Evolutionary conservation across 345 rosid genomes (phyloP).

Genomic region (Xanthoceras sorbifolium): DNA sequence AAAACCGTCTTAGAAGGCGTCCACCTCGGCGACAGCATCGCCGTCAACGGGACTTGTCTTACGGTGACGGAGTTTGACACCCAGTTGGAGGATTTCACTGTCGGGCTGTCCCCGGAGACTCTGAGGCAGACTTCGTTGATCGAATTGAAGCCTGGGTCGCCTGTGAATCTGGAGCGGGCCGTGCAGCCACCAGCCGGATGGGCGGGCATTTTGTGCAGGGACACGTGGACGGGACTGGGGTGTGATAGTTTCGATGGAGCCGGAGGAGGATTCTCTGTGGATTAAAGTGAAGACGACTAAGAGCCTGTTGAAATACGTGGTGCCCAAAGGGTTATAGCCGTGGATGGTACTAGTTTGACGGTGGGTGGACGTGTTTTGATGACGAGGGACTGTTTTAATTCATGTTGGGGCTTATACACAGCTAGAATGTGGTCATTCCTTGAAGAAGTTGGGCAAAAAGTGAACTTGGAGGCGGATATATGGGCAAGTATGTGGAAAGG

Average conservation of each 20-base stretch:
- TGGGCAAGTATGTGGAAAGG: slow-evolving; percentile 94
- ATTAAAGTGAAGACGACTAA: slow-evolving; percentile 65
- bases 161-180: slow-evolving; percentile 85
- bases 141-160: slow-evolving; percentile 64
- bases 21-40: slow-evolving; percentile 76
- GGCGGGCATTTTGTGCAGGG: slow-evolving; percentile 99
- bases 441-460: slow-evolving; percentile 77
- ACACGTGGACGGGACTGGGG: slow-evolving; percentile 90
- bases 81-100: slow-evolving; percentile 51
- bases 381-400: slow-evolving; percentile 73
- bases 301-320: slow-evolving; percentile 59
- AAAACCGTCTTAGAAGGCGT: slow-evolving; percentile 61
- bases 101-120: slow-evolving; percentile 76
- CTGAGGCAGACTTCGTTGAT: slow-evolving; percentile 67
- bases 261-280: slow-evolving; percentile 83
- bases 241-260: slow-evolving; percentile 59
- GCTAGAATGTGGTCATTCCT: slow-evolving; percentile 74
- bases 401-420: slow-evolving; percentile 83
- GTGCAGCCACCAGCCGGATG: slow-evolving; percentile 67
- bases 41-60: slow-evolving; percentile 80
- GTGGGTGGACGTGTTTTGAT: slow-evolving; percentile 81
- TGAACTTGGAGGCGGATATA: slow-evolving; percentile 90
- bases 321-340: slow-evolving; percentile 86
- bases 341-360: slow-evolving; percentile 92
- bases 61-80: slow-evolving; percentile 66